These are phyloP conservation scores for Cystofilobasidium macerans DNA, from an alignment of 768 basidiomycete species.

Conservation along the genomic window DNA sequence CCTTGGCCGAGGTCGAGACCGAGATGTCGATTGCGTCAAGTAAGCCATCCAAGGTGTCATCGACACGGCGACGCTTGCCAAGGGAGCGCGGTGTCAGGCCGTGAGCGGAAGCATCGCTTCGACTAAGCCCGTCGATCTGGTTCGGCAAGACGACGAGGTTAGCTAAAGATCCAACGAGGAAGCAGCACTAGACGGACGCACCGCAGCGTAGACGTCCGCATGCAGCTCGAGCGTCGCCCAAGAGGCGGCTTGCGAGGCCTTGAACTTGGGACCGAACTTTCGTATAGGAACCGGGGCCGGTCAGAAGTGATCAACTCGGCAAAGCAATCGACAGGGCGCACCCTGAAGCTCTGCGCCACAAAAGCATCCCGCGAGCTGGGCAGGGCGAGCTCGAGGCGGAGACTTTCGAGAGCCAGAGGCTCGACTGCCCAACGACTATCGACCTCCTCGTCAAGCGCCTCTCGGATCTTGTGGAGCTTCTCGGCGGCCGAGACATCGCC, in stretches of 20 bases:
- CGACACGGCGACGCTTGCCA: slow-evolving; percentile 31
- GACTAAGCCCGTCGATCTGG: background rate
- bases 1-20: slow-evolving; percentile 33
- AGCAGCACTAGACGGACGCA: slow-evolving; percentile 36
- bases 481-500: background rate
- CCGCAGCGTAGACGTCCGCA: slow-evolving; percentile 63
- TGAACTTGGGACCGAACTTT: slow-evolving; percentile 62
- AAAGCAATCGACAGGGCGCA: background rate
- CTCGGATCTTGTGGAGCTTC: slow-evolving; percentile 30
- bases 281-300: background rate
- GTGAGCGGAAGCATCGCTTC: slow-evolving; percentile 4
- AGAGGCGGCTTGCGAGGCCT: slow-evolving; percentile 53
- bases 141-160: background rate
- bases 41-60: slow-evolving; percentile 26
- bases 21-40: slow-evolving; percentile 13
- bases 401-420: slow-evolving; percentile 39
- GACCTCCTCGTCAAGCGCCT: slow-evolving; percentile 52
- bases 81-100: background rate
- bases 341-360: slow-evolving; percentile 7
- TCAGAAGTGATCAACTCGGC: background rate
- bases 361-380: slow-evolving; percentile 11
- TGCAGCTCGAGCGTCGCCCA: slow-evolving; percentile 74
- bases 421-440: slow-evolving; percentile 57
- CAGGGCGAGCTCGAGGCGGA: slow-evolving; percentile 17
- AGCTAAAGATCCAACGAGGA: slow-evolving; percentile 26